These are phyloP conservation scores for Fusarium keratoplasticum DNA, from an alignment of 2,329 filamentous ascomycete genomes.

Conservation along the genomic window DNA sequence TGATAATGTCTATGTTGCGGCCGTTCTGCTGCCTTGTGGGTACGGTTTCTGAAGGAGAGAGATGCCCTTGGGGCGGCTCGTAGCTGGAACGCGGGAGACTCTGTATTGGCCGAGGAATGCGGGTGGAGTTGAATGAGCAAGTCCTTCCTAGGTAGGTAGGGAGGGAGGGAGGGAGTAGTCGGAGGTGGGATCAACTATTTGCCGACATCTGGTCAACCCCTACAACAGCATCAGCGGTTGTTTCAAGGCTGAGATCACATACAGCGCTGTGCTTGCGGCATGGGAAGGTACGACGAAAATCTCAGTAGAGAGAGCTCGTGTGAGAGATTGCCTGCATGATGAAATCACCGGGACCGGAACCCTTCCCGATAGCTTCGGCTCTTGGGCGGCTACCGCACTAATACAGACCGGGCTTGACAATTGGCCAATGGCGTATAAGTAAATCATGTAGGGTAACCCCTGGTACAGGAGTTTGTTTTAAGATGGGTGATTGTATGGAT, in stretches of 20 bases:
- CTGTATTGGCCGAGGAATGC: not conserved
- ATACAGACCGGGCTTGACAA: not conserved
- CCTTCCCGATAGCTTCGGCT: not conserved
- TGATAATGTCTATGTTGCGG: not conserved
- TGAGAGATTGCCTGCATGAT: not conserved
- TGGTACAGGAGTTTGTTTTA: not conserved
- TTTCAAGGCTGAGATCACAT: not conserved
- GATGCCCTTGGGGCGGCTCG: not conserved
- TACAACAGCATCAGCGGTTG: not conserved
- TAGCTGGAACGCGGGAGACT: constrained; percentile 1
- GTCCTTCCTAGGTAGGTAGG: not conserved
- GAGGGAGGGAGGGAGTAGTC: not conserved
- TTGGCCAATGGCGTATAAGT: constrained; percentile 30
- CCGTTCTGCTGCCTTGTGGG: not conserved
- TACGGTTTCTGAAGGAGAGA: not conserved
- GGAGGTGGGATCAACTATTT: not conserved
- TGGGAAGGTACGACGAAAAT: not conserved
- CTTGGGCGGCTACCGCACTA: not conserved
- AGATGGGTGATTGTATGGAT: not conserved
- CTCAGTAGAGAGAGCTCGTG: not conserved
- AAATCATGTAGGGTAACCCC: constrained; percentile 8
- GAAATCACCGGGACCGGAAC: not conserved
- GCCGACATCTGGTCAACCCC: not conserved
- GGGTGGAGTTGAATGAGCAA: not conserved
- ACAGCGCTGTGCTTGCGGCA: not conserved